These are phyloP conservation scores for Calonectria pauciramosa DNA, from an alignment of 2,329 filamentous ascomycete species.

Conservation along the genomic window DNA sequence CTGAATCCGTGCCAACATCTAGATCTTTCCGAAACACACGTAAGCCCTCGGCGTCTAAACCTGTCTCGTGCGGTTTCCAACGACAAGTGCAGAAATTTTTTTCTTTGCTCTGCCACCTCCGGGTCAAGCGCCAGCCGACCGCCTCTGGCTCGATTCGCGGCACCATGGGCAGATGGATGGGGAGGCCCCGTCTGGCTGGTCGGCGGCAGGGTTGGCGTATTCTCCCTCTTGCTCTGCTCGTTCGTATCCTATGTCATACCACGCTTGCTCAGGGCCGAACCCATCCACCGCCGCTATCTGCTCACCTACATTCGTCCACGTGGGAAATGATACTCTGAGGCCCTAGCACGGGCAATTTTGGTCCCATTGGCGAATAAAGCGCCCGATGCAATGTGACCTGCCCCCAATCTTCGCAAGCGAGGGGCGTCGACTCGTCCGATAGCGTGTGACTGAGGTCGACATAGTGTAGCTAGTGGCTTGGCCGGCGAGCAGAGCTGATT, in stretches of 20 bases:
- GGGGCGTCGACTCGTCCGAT: slow-evolving; percentile 38
- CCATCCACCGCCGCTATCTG: neutral
- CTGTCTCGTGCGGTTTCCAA: neutral
- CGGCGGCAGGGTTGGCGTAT: neutral
- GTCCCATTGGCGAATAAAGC: slow-evolving; percentile 11
- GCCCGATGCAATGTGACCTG: slow-evolving; percentile 29
- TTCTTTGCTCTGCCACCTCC: neutral
- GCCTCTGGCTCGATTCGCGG: neutral
- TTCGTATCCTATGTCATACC: neutral
- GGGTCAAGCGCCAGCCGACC: neutral
- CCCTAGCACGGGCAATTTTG: slow-evolving; percentile 10
- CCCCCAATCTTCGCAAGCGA: slow-evolving; percentile 35
- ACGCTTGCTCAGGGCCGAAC: neutral
- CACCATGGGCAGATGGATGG: neutral
- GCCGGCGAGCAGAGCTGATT: neutral
- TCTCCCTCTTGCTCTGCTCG: neutral
- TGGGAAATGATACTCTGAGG: slow-evolving; percentile 1
- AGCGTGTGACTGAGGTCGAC: slow-evolving; percentile 34
- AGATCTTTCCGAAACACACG: neutral
- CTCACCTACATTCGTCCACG: slow-evolving; percentile 10
- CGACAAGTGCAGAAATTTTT: neutral
- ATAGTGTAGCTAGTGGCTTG: neutral
- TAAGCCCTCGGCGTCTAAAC: slow-evolving; percentile 2
- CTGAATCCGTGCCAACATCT: neutral
- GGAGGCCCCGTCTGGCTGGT: neutral